These are phyloP conservation scores for Haemoproteus tartakovskyi DNA, from an alignment of 169 alveolate genomes.

Conservation along the genomic window DNA sequence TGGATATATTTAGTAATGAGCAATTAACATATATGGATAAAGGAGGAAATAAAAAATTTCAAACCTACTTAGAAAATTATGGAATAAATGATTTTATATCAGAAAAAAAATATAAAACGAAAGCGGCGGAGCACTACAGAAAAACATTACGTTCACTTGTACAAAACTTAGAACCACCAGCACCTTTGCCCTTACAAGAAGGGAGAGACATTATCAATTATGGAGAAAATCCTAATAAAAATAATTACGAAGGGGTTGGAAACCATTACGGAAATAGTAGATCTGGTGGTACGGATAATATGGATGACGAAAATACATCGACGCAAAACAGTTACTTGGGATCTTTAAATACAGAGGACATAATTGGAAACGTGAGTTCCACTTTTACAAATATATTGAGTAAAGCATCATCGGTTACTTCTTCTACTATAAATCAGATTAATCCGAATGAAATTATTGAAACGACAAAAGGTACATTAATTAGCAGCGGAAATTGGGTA, in stretches of 20 bases:
- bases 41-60: slow-evolving; percentile 78
- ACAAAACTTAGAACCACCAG: slow-evolving; percentile 51
- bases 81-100: slow-evolving; percentile 73
- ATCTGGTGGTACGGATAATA: too few species aligned
- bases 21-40: slow-evolving; percentile 82
- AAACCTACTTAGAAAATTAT: slow-evolving; percentile 71
- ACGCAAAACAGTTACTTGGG: too few species aligned
- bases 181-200: slow-evolving; percentile 53
- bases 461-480: slow-evolving; percentile 57
- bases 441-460: slow-evolving; percentile 52
- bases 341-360: slow-evolving; percentile 42
- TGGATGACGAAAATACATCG: too few species aligned
- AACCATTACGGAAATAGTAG: too few species aligned
- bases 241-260: slow-evolving; percentile 34
- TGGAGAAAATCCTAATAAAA: slow-evolving; percentile 38
- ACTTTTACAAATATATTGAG: slow-evolving; percentile 43
- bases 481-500: slow-evolving; percentile 56
- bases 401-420: slow-evolving; percentile 50
- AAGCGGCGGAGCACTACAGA: slow-evolving; percentile 80
- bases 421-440: slow-evolving; percentile 41
- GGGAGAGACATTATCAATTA: slow-evolving; percentile 37
- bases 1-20: slow-evolving; percentile 92
- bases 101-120: slow-evolving; percentile 74
- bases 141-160: slow-evolving; percentile 45
- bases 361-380: slow-evolving; percentile 35